These are phyloP conservation scores for Citrus glauca DNA, from an alignment of 345 rosid genomes.

Conservation along the genomic window DNA sequence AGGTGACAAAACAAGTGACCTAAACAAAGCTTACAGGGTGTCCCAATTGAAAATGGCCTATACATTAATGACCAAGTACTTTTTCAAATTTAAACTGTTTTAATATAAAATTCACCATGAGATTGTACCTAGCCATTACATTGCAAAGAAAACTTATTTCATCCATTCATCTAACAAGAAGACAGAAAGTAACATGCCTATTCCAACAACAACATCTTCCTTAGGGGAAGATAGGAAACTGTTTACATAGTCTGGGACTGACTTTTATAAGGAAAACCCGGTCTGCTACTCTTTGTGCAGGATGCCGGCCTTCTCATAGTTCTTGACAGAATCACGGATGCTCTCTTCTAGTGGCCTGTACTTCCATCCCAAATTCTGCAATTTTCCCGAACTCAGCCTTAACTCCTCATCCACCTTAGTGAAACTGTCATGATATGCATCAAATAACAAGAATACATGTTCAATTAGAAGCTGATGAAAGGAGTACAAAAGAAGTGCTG, in stretches of 20 bases:
- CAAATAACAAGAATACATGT: neutral
- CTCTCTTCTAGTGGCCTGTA: conserved; percentile 54
- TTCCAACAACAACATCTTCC: neutral
- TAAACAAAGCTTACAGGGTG: too few species aligned
- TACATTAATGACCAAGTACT: too few species aligned
- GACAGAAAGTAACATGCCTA: too few species aligned
- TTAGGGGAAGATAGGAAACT: neutral
- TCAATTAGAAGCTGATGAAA: too few species aligned
- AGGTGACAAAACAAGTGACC: neutral
- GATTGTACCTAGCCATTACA: neutral
- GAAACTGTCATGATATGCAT: conserved; percentile 26
- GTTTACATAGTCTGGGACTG: neutral
- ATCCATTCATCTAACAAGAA: neutral
- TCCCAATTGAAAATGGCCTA: too few species aligned
- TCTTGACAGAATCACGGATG: conserved; percentile 46
- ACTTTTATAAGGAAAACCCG: neutral
- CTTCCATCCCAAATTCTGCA: conserved; percentile 47
- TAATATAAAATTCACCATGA: neutral
- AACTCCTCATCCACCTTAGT: conserved; percentile 5
- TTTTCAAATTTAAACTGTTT: neutral
- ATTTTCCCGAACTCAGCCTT: conserved; percentile 38
- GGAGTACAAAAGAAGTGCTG: too few species aligned
- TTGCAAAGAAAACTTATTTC: neutral
- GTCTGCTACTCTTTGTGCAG: neutral
- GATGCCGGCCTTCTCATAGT: conserved; percentile 24